Evolutionary conservation across 495 filamentous ascomycete genomes (phyloP), one percentile per base, ranked within the genome.

Genomic region (Hamigera avellanea): DNA sequence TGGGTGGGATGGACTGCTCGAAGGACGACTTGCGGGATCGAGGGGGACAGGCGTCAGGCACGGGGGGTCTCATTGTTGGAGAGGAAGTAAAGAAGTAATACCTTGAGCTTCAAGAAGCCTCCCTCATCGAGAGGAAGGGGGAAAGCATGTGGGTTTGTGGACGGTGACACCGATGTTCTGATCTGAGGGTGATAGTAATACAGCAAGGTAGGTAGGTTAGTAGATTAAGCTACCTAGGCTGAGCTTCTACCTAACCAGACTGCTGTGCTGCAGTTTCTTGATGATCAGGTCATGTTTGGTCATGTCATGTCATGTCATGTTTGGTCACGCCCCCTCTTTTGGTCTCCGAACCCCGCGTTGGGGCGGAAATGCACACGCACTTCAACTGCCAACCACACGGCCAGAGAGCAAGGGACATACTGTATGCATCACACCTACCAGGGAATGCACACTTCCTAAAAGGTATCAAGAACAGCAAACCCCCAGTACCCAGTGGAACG

Each of bases 21-120:
- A 57, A 41, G 38, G 57, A 56, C 19, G 46, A 36, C 47, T 66
- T 68, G 40, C 53, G 62, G 37, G 47, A 41, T 17, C 44, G 45
- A 17, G 46, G 49, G 35, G 49, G 19, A 30, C 25, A 18, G 51
- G 46, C 32, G 44, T 68, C 59, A 14, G 62, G 56, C 18, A 55
- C 53, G 26, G 60, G 45, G 28, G 56, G 57, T 46, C 62, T 60
- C 64, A 68, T 68, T 19, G 43, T 55, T 16, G 39, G 32, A 26
- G 13, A 25, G 33, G 37, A 46, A 47, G 26, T 29, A 32, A 21
- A 38, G 4, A 15, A 31, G 30, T 16, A 31, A 30, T 23, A 23
- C 21, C 9, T 9, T 9, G 21, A 30, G 28, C 6, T 6, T 30
- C 28, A 30, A 12, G n/a, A 13, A 30, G 28, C 28, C 28, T 30